Evolutionary conservation across 108 stramenopile species (phyloP).

Genomic region (Cylindrotheca closterium): DNA sequence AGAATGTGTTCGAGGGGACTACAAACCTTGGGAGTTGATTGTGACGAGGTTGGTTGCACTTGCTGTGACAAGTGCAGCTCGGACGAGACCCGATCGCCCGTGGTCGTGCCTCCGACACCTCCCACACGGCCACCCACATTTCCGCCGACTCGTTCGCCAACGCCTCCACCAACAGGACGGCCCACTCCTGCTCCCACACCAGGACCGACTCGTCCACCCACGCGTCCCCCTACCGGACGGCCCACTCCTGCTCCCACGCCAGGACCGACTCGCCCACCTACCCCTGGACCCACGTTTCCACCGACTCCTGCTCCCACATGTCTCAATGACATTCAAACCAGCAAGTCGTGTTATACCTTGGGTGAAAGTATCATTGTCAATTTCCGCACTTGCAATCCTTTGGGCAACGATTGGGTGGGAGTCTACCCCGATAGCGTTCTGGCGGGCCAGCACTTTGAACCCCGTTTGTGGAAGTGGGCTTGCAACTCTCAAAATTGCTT

Average conservation of each 20-base stretch:
- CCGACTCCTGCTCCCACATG: neutral
- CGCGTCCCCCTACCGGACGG: neutral
- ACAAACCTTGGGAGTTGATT: neutral
- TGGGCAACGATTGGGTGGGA: neutral
- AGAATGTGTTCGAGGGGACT: too few species aligned
- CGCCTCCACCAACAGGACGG: too few species aligned
- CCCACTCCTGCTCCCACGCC: neutral
- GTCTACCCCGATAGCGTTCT: too few species aligned
- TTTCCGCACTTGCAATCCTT: neutral
- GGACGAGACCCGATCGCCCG: too few species aligned
- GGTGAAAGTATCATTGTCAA: neutral
- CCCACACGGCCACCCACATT: too few species aligned
- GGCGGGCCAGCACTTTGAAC: too few species aligned
- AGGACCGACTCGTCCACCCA: neutral
- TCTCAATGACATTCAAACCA: neutral
- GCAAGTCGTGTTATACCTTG: neutral
- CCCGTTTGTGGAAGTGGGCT: too few species aligned
- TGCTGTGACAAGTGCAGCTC: neutral
- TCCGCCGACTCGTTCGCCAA: too few species aligned
- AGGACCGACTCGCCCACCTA: neutral
- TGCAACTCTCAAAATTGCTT: too few species aligned
- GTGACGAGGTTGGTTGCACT: neutral
- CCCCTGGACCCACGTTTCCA: neutral
- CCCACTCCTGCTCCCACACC: too few species aligned
- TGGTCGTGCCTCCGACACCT: too few species aligned